A percentile compares a stretch with the other conserved stretches of the same genome.
Evolutionary conservation across 108 stramenopile species (phyloP).

Genomic region (Bacterosira constricta): DNA sequence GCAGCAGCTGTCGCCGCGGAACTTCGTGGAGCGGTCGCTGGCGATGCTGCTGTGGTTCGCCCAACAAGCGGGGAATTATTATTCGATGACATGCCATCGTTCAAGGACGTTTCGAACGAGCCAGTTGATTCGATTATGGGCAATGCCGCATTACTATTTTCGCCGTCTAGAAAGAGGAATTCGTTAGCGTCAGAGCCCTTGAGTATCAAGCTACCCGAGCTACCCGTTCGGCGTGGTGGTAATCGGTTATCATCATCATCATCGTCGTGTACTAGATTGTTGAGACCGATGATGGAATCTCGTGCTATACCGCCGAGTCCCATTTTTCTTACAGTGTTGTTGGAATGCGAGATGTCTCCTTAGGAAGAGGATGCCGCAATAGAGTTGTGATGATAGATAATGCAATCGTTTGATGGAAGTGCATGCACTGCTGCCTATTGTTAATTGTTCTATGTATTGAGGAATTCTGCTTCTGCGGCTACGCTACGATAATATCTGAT

Average conservation of each 20-base stretch:
- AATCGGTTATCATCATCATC: constrained; percentile 8
- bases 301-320: constrained; percentile 32
- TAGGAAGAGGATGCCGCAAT: too few relatives aligned
- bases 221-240: not conserved
- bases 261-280: constrained; percentile 9
- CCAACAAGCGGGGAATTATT: not conserved
- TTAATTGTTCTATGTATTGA: too few relatives aligned
- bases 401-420: too few relatives aligned
- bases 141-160: not conserved
- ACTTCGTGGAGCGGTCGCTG: too few relatives aligned
- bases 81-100: constrained; percentile 8
- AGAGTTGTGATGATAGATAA: too few relatives aligned
- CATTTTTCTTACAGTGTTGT: too few relatives aligned
- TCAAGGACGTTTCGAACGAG: constrained; percentile 15
- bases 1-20: not conserved
- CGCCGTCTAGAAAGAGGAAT: not conserved
- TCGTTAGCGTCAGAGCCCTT: not conserved
- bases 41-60: not conserved
- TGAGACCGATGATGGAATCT: constrained; percentile 33
- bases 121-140: not conserved
- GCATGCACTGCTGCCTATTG: too few relatives aligned
- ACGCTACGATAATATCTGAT: too few relatives aligned
- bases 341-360: too few relatives aligned
- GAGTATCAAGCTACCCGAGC: not conserved
- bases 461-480: too few relatives aligned